phyloP scores from a whole-genome alignment of 2,329 filamentous ascomycete species.

The Penicillium occitanis region DNA sequence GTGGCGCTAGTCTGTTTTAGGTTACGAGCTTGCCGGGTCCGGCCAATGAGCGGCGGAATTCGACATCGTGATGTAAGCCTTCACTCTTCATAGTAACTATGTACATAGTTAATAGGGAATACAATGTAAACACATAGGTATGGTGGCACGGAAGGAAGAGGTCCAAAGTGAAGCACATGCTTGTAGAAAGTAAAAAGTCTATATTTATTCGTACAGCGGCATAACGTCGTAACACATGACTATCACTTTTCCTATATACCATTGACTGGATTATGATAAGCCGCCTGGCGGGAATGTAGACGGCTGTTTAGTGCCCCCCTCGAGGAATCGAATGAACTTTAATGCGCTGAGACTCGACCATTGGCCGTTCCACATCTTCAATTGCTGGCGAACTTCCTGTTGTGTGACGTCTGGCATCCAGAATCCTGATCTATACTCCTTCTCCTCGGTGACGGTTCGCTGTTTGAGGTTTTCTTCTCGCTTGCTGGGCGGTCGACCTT shows the following conservation, averaged over 20 bases:
- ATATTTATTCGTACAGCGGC: constrained; percentile 18
- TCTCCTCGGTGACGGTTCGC: constrained; percentile 67
- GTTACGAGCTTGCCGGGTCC: neutral
- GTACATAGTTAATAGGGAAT: neutral
- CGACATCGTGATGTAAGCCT: constrained; percentile 28
- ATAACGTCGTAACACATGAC: constrained; percentile 18
- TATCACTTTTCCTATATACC: neutral
- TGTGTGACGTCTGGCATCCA: constrained; percentile 74
- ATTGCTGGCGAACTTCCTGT: constrained; percentile 61
- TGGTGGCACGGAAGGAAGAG: neutral
- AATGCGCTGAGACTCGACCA: constrained; percentile 78
- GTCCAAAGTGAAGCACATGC: neutral
- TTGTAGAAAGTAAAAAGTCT: constrained; percentile 12
- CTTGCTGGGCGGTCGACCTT: constrained; percentile 74
- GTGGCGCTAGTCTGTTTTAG: constrained; percentile 25
- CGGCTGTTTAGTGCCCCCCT: constrained; percentile 62
- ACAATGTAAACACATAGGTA: neutral
- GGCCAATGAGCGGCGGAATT: constrained; percentile 16
- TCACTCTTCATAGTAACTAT: constrained; percentile 11
- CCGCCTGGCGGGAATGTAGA: constrained; percentile 76
- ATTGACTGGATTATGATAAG: constrained; percentile 39
- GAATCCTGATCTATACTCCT: constrained; percentile 81
- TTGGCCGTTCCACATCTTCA: constrained; percentile 76
- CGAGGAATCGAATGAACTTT: constrained; percentile 72
- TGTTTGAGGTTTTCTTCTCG: constrained; percentile 75